These are phyloP conservation scores for Nymphaea colorata DNA, from an alignment of 164 flowering plant species.

Conservation along the genomic window DNA sequence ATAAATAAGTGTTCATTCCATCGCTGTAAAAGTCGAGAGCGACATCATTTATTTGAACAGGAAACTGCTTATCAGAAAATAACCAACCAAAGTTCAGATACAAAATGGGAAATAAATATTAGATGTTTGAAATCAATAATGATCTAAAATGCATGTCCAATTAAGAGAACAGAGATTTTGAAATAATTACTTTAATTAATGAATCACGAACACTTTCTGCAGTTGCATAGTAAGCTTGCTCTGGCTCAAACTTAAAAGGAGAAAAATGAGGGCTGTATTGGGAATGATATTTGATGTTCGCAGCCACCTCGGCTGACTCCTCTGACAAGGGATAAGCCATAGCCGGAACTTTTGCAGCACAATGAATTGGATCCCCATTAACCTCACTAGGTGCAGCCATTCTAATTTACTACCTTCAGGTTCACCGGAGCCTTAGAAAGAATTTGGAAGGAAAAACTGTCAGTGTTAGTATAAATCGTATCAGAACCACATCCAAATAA, in stretches of 20 bases:
- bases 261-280: slow-evolving; percentile 85
- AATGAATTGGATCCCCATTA: slow-evolving; percentile 16
- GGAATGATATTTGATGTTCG: slow-evolving; percentile 80
- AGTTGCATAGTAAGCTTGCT: slow-evolving; percentile 80
- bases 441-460: neutral
- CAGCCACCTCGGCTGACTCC: slow-evolving; percentile 55
- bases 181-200: slow-evolving; percentile 41
- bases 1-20: slow-evolving; percentile 91
- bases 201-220: slow-evolving; percentile 88
- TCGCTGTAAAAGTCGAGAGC: slow-evolving; percentile 38
- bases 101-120: too few species aligned
- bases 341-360: slow-evolving; percentile 34
- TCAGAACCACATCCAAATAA: too few species aligned
- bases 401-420: neutral
- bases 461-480: neutral
- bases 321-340: slow-evolving; percentile 55
- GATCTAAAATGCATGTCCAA: too few species aligned
- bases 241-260: slow-evolving; percentile 79
- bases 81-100: too few species aligned
- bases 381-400: slow-evolving; percentile 29
- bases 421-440: neutral
- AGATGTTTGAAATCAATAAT: too few species aligned
- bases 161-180: neutral
- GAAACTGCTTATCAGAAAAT: too few species aligned
- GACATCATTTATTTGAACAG: too few species aligned